Conservation (phyloP, 345 rosid genomes). For the Punica granatum region DNA sequence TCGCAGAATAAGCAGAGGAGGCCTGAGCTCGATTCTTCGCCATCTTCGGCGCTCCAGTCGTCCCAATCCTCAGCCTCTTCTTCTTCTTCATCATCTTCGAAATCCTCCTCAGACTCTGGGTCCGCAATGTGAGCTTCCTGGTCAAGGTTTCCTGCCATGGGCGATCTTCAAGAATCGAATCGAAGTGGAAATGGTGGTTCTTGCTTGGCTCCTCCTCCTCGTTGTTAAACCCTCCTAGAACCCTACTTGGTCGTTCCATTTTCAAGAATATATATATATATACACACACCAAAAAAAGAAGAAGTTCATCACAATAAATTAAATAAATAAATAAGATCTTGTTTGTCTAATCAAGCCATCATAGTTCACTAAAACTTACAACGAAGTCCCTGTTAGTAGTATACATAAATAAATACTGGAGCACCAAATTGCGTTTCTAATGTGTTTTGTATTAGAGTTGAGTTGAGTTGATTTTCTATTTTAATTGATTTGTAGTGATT, state of each 20-base stretch:
- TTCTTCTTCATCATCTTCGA: constrained; percentile 22
- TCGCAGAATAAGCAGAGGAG: constrained; percentile 68
- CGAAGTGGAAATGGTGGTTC: background rate
- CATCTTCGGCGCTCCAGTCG: constrained; percentile 51
- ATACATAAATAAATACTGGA: too few relatives aligned
- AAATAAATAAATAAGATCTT: too few relatives aligned
- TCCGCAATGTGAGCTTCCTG: background rate
- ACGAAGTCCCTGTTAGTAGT: too few relatives aligned
- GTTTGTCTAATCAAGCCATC: background rate
- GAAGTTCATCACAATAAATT: too few relatives aligned
- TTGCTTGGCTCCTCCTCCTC: background rate
- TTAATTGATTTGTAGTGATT: too few relatives aligned
- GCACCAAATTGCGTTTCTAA: background rate
- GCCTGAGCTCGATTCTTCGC: constrained; percentile 26
- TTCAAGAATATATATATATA: too few relatives aligned
- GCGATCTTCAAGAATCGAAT: background rate
- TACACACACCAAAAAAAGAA: too few relatives aligned
- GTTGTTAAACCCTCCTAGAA: background rate
- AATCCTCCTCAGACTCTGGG: constrained; percentile 5
- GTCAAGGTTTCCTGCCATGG: background rate
- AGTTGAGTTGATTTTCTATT: too few relatives aligned
- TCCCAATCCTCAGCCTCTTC: constrained; percentile 48
- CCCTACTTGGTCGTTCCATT: background rate
- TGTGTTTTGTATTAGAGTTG: too few relatives aligned
- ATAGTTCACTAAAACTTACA: too few relatives aligned